Evolutionary conservation across 1,284 basidiomycete genomes (phyloP).

Genomic region (Pseudomicrostroma phylloplanum): DNA sequence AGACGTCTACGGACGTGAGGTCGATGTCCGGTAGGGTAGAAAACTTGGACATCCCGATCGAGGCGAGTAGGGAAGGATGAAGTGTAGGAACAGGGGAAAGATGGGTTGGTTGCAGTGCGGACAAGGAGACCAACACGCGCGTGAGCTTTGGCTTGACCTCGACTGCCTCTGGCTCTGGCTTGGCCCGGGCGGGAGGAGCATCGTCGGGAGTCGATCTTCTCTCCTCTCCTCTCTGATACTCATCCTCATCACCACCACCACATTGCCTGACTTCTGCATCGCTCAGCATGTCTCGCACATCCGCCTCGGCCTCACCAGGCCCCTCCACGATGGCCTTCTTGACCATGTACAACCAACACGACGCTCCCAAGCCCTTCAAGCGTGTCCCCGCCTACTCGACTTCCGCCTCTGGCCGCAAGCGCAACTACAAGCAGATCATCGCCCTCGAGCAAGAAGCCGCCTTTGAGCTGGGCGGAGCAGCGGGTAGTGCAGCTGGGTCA

Average conservation of each 20-base stretch:
- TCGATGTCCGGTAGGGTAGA: slow-evolving; percentile 7
- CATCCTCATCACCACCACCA: neutral
- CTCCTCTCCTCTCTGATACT: neutral
- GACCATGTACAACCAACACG: slow-evolving; percentile 7
- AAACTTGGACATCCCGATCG: neutral
- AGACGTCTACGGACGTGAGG: slow-evolving; percentile 2
- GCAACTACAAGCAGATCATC: slow-evolving; percentile 16
- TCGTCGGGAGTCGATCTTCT: neutral
- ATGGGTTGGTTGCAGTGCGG: too few species aligned
- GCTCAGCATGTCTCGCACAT: neutral
- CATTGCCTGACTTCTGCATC: neutral
- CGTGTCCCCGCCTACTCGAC: neutral
- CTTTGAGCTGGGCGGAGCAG: slow-evolving; percentile 10
- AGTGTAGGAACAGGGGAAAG: too few species aligned
- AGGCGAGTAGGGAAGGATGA: too few species aligned
- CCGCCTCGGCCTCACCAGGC: slow-evolving; percentile 3
- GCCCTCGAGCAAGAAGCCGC: slow-evolving; percentile 19
- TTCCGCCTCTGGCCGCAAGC: slow-evolving; percentile 7
- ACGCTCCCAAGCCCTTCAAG: slow-evolving; percentile 15
- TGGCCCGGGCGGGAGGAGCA: too few species aligned
- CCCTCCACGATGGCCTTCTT: slow-evolving; percentile 3
- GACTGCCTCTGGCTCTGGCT: too few species aligned
- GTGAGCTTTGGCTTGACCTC: too few species aligned
- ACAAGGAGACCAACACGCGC: too few species aligned
- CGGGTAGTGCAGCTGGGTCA: slow-evolving; percentile 17